A percentile compares a stretch with the other conserved stretches of the same genome.
These are phyloP conservation scores for Schoenoplectus triqueter DNA, from an alignment of 202 grass and related monocot species.

Conservation along the genomic window DNA sequence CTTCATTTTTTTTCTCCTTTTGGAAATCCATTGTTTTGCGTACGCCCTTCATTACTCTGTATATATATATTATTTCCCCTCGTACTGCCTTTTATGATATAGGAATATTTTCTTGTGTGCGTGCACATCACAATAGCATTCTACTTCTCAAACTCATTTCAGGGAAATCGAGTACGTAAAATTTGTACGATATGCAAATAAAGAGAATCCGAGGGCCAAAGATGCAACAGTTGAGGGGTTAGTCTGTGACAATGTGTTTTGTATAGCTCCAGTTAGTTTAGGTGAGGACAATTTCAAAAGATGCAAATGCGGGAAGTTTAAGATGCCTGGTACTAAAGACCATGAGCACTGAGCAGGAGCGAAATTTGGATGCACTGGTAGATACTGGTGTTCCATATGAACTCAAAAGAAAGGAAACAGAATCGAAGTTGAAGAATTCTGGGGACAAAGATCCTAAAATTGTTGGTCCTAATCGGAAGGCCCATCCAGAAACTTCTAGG, in stretches of 20 bases:
- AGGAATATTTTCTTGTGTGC: too few relatives aligned
- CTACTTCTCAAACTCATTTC: conserved; percentile 73
- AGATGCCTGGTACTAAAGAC: not conserved
- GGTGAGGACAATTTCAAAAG: conserved; percentile 17
- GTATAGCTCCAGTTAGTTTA: not conserved
- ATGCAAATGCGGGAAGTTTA: not conserved
- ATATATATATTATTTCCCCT: too few relatives aligned
- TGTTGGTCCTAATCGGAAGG: conserved; percentile 40
- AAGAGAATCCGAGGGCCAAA: conserved; percentile 24
- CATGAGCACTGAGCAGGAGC: not conserved
- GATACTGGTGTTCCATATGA: conserved; percentile 38
- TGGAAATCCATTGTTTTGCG: too few relatives aligned
- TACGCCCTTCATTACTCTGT: too few relatives aligned
- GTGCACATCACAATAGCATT: too few relatives aligned
- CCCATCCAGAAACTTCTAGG: conserved; percentile 43
- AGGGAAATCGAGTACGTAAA: conserved; percentile 44
- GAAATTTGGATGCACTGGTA: conserved; percentile 10
- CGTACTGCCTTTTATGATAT: too few relatives aligned
- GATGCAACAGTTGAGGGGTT: conserved; percentile 24
- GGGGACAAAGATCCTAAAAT: conserved; percentile 49
- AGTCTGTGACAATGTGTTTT: conserved; percentile 8
- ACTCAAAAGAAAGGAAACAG: conserved; percentile 47
- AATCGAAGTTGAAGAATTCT: conserved; percentile 22
- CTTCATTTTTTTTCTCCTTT: too few relatives aligned
- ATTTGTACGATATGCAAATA: conserved; percentile 43